Conservation (phyloP, 352 stramenopile species). For the Phytophthora rubi region DNA sequence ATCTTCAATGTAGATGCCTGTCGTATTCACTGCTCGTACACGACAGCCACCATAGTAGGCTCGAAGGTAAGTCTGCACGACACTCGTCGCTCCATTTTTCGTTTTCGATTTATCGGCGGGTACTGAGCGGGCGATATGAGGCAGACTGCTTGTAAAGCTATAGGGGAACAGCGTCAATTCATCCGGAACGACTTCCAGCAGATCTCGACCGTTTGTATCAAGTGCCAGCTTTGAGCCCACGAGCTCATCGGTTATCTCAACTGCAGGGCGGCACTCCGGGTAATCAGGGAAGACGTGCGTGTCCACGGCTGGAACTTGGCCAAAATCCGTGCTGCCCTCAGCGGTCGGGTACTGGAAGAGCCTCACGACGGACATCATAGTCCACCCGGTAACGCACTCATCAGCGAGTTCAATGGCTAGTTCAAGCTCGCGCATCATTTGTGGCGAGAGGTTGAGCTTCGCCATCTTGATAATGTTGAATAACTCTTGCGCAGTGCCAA, state of each 20-base stretch:
- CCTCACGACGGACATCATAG: constrained; percentile 21
- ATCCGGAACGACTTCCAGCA: constrained; percentile 12
- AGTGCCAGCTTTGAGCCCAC: constrained; percentile 16
- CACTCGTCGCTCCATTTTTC: constrained; percentile 6
- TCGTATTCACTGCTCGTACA: constrained; percentile 23
- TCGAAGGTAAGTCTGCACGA: constrained; percentile 17
- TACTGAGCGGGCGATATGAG: constrained; percentile 1
- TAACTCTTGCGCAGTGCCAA: constrained; percentile 18
- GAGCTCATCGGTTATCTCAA: not conserved
- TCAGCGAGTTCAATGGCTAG: constrained; percentile 10
- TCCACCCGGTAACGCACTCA: constrained; percentile 7
- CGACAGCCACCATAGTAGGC: constrained; percentile 29
- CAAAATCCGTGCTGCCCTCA: not conserved
- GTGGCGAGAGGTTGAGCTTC: constrained; percentile 18
- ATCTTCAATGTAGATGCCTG: constrained; percentile 24
- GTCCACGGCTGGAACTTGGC: not conserved
- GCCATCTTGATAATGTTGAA: constrained; percentile 20
- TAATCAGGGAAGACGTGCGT: constrained; percentile 5
- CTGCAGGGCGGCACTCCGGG: constrained; percentile 2
- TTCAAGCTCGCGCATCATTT: constrained; percentile 21
- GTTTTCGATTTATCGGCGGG: not conserved
- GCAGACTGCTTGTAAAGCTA: constrained; percentile 25
- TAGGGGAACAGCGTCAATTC: constrained; percentile 24
- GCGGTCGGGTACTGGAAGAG: constrained; percentile 13
- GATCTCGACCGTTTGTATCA: constrained; percentile 3